Evolutionary conservation across 208 protist genomes (phyloP), one percentile per base, ranked within the genome.

Genomic region (Leishmania guyanensis): DNA sequence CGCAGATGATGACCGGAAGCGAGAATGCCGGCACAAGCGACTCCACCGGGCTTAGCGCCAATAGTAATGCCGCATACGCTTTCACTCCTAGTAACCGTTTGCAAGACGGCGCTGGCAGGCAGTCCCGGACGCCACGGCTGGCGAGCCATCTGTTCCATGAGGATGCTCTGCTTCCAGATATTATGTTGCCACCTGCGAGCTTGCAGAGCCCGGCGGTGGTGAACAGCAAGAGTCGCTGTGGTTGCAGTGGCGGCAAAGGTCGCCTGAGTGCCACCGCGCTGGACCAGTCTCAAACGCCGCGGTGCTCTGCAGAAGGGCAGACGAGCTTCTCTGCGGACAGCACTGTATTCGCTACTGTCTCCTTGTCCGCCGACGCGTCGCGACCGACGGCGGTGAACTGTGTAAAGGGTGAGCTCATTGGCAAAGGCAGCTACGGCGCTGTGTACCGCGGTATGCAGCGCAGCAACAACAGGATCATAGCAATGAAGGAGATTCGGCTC

Each of bases 401-500:
- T 22, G 88, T 91, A 22, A 86, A 87, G 33, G 92, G 91, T 69
- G 94, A 91, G 36, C 79, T 97, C 14, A 96, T 97, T 78, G 94
- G 94, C 29, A 93, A 94, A 69, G 94, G 94, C 36, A 97, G 94
- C 86, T 96, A 91, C 85, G 94, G 93, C 54, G 87, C 93, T 72
- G 94, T 97, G 10, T 97, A 93, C 82, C 88, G 94, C 64, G 93
- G 92, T 56, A 95, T 97, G 94, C 89, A 95, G 86, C 88, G 82
- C 74, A 92, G 92, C 73, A 97, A 93, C 22, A 97, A 97, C 83
- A 90, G 89, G 39, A 91, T 97, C 66, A 95, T 97, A 51, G 93
- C 92, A n/a, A 92, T 96, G 75, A 97, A 97, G 83, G 92, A 97
- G 81, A 94, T 97, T 62, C 46, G 82, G n/a, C 81, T 95, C 71